A percentile compares a stretch with the other conserved stretches of the same genome.
Conservation (phyloP, 108 stramenopile genomes). For the Schizochytrium sp. region DNA sequence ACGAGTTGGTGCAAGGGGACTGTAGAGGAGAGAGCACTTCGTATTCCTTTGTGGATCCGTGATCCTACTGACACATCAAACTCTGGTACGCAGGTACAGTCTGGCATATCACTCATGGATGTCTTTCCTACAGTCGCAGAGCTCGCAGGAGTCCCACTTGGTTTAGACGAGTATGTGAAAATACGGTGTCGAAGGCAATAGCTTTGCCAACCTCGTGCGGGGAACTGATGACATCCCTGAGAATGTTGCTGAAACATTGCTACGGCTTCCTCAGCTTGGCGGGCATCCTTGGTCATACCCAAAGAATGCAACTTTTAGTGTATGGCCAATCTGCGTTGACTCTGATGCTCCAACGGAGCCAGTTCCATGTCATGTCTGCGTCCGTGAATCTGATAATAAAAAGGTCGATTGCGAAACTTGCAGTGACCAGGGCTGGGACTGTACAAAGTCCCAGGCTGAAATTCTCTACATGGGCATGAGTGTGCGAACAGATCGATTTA, state of each 20-base stretch:
- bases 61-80: neutral
- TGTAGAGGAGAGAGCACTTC: slow-evolving; percentile 5
- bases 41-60: slow-evolving; percentile 54
- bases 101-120: neutral
- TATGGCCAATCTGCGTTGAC: slow-evolving; percentile 51
- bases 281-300: slow-evolving; percentile 40
- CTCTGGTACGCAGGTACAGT: neutral
- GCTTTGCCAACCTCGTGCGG: slow-evolving; percentile 37
- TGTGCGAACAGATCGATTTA: slow-evolving; percentile 11
- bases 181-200: neutral
- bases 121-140: slow-evolving; percentile 38
- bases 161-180: neutral
- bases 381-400: neutral
- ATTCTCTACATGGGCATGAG: slow-evolving; percentile 28
- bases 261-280: slow-evolving; percentile 19
- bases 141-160: slow-evolving; percentile 32
- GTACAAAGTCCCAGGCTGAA: too few relatives aligned
- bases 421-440: neutral
- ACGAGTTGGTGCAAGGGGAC: slow-evolving; percentile 58
- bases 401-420: slow-evolving; percentile 31
- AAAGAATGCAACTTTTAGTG: slow-evolving; percentile 21
- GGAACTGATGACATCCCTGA: neutral
- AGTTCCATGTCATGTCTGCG: neutral
- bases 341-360: neutral
- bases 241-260: neutral